These are phyloP conservation scores for Bremia lactucae DNA, from an alignment of 352 stramenopile genomes.

Conservation along the genomic window DNA sequence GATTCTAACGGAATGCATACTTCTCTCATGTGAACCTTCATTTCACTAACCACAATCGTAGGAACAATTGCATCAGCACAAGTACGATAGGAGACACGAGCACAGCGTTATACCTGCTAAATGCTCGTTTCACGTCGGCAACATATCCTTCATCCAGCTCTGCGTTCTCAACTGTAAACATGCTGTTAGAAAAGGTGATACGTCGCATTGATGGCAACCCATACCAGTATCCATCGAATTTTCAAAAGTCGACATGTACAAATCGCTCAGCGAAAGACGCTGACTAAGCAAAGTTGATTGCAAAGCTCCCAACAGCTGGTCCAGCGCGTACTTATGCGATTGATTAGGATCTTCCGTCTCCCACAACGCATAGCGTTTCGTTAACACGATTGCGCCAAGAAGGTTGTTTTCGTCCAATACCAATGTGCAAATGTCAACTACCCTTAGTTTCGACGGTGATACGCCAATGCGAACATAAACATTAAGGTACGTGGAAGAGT, in stretches of 20 bases:
- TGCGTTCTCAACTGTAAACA: conserved; percentile 22
- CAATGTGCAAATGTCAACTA: conserved; percentile 54
- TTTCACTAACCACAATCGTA: conserved; percentile 37
- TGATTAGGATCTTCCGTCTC: conserved; percentile 27
- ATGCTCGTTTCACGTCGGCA: conserved; percentile 39
- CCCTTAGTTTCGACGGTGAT: conserved; percentile 63
- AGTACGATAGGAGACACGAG: not conserved
- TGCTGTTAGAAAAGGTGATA: not conserved
- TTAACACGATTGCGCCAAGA: not conserved
- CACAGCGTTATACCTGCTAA: conserved; percentile 18
- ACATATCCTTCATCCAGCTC: conserved; percentile 68
- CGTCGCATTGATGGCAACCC: no score
- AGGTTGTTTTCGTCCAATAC: conserved; percentile 17
- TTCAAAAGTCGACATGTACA: conserved; percentile 70
- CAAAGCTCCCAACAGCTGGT: conserved; percentile 56
- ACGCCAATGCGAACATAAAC: conserved; percentile 65
- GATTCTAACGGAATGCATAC: conserved; percentile 75
- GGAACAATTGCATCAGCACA: conserved; percentile 3
- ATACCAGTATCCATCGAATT: conserved; percentile 52
- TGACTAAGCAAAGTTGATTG: conserved; percentile 61
- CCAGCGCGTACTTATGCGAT: conserved; percentile 39
- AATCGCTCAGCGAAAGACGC: conserved; percentile 49
- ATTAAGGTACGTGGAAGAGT: conserved; percentile 60
- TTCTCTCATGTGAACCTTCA: conserved; percentile 78
- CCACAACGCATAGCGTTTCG: conserved; percentile 20